These are phyloP conservation scores for Globisporangium okanoganense DNA, from an alignment of 352 stramenopile species.

Conservation along the genomic window DNA sequence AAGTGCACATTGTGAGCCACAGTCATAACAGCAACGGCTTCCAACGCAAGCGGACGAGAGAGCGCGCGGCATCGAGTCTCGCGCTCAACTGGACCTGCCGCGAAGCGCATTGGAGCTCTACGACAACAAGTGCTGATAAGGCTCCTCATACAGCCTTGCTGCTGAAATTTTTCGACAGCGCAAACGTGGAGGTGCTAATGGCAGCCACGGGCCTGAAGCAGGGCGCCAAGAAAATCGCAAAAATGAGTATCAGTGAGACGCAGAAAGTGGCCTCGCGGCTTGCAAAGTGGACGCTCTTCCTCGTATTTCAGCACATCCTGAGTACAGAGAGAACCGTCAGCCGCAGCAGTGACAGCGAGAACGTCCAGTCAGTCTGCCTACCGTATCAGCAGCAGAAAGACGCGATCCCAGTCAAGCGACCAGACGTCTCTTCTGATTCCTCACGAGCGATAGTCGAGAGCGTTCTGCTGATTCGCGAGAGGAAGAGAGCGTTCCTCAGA, in stretches of 20 bases:
- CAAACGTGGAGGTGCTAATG: slow-evolving; percentile 53
- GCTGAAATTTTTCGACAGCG: slow-evolving; percentile 32
- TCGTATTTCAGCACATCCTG: slow-evolving; percentile 34
- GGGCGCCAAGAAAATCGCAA: slow-evolving; percentile 59
- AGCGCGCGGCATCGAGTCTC: slow-evolving; percentile 31
- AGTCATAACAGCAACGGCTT: slow-evolving; percentile 8
- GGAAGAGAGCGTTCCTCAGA: slow-evolving; percentile 6
- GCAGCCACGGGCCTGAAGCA: slow-evolving; percentile 64
- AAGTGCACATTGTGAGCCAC: slow-evolving; percentile 4
- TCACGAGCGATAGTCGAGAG: not conserved
- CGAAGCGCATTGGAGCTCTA: slow-evolving; percentile 35
- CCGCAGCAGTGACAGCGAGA: not conserved
- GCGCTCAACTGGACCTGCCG: slow-evolving; percentile 53
- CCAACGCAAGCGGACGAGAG: slow-evolving; percentile 6
- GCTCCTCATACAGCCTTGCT: not conserved
- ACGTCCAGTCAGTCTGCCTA: slow-evolving; percentile 4
- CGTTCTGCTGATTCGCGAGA: not conserved
- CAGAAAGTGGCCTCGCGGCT: slow-evolving; percentile 58
- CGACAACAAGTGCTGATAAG: not conserved
- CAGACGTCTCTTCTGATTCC: not conserved
- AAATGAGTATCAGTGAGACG: slow-evolving; percentile 40
- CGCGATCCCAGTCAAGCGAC: slow-evolving; percentile 19
- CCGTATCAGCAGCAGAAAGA: slow-evolving; percentile 39
- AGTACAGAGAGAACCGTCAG: not conserved
- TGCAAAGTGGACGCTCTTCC: slow-evolving; percentile 54